Evolutionary conservation across 2,329 filamentous ascomycete species (phyloP), one percentile per base, ranked within the genome.

Genomic region (Mollisiaceae sp.): DNA sequence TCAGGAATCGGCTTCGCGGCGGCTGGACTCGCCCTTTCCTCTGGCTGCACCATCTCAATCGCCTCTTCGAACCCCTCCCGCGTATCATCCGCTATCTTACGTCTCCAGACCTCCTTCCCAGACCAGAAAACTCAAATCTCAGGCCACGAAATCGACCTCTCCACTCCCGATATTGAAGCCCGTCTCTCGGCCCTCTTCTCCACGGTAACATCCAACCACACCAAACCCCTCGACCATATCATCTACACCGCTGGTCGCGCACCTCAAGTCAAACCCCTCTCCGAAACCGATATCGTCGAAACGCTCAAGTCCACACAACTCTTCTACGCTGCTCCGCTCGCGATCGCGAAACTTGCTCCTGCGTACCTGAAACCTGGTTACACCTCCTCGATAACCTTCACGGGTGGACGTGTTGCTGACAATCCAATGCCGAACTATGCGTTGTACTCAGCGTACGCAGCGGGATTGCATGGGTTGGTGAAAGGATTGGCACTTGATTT

Each of bases 1-100:
- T 82, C 84, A 18, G 89, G 89, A 60, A 87, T 91, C 47, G 89
- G 88, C 38, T 86, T 82, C 68, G 82, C 78, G 62, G 85, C 88
- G 12, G 87, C 88, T 60, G 83, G 89, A 78, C 84, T 82, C 1
- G 78, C 80, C 15, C 74, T 89, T 50, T 83, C 85, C 61, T 78
- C 83, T 64, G 86, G 85, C 39, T 84, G 83, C 45, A 75, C 74
- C n/a, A 83, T 91, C 18, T 82, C 80, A 55, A 82, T 91, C 72
- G 62, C 64, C 8, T 65, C 62, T 14, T 70, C 68, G 11, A 61
- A 75, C 36, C 50, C 64, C 1, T 39, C 41, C 8, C 83, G 83
- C 56, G 75, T 91, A 43, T 72, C 81, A 38, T 72, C 74, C 0
- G 82, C 86, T 12, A 73, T 87, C 22, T 15, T 52, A n/a, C 35